Evolutionary conservation across 495 filamentous ascomycete genomes (phyloP).

Genomic region (Mytilinidion resinicola): DNA sequence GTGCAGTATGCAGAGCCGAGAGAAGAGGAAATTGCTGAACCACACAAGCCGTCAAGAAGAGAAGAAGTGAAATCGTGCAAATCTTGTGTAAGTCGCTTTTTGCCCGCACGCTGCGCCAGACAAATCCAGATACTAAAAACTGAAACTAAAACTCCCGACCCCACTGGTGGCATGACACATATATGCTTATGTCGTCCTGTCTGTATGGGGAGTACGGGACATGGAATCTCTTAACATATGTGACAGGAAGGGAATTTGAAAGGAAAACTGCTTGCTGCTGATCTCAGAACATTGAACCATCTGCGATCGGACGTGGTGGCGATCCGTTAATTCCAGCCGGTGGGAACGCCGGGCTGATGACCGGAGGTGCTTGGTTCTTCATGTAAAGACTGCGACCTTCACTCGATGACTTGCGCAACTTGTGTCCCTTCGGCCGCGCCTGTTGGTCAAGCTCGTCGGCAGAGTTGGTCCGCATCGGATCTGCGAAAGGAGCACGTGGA

Average conservation of each 20-base stretch:
- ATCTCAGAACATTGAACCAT: slow-evolving; percentile 23
- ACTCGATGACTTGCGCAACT: slow-evolving; percentile 25
- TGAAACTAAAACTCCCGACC: background rate
- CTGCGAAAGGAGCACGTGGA: slow-evolving; percentile 16
- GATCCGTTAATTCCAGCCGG: slow-evolving; percentile 13
- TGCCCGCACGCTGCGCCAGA: background rate
- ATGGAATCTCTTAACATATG: background rate
- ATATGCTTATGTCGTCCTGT: background rate
- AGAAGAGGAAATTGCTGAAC: background rate
- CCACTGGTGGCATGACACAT: background rate
- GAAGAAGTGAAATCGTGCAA: background rate
- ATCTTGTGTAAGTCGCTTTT: background rate
- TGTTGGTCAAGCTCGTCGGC: slow-evolving; percentile 21
- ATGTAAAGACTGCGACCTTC: slow-evolving; percentile 24
- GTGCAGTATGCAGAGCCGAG: background rate
- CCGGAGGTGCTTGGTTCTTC: slow-evolving; percentile 12
- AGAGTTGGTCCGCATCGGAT: slow-evolving; percentile 18
- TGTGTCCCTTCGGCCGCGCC: slow-evolving; percentile 2
- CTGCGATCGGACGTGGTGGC: slow-evolving; percentile 22
- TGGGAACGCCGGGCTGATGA: slow-evolving; percentile 18
- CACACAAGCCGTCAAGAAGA: background rate
- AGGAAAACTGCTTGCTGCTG: background rate
- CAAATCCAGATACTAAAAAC: background rate
- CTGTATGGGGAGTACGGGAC: background rate
- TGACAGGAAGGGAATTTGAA: background rate